A percentile compares a stretch with the other conserved stretches of the same genome.
phyloP scores from a whole-genome alignment of 768 basidiomycete genomes.

The Porphyrellus cyaneotinctus region DNA sequence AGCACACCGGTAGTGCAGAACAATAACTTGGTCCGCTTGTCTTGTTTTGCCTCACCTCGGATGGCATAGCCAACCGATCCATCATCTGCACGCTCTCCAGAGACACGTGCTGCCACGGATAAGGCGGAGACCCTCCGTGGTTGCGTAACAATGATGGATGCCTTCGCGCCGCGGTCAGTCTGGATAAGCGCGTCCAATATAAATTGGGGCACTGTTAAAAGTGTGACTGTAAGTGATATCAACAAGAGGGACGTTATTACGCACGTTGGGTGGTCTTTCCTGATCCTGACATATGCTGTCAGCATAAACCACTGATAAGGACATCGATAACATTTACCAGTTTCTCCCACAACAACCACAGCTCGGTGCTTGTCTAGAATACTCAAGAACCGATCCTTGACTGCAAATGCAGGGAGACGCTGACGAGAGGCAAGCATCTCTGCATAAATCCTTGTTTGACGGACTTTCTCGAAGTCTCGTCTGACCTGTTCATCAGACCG shows the following conservation, averaged over 20 bases:
- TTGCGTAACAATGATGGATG: slow-evolving; percentile 83
- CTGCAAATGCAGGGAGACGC: slow-evolving; percentile 73
- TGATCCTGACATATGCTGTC: slow-evolving; percentile 46
- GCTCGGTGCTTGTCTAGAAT: slow-evolving; percentile 57
- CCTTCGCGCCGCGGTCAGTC: slow-evolving; percentile 53
- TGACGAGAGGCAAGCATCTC: slow-evolving; percentile 53
- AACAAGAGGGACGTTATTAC: slow-evolving; percentile 9
- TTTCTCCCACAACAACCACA: slow-evolving; percentile 87
- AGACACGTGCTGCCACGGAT: slow-evolving; percentile 83
- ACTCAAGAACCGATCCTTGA: slow-evolving; percentile 58
- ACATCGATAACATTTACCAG: slow-evolving; percentile 45
- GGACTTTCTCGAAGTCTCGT: slow-evolving; percentile 47
- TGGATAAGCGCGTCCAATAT: slow-evolving; percentile 80
- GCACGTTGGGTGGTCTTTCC: slow-evolving; percentile 88
- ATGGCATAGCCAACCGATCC: slow-evolving; percentile 86
- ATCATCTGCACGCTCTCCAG: slow-evolving; percentile 71
- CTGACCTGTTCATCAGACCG: slow-evolving; percentile 49
- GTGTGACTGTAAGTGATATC: not conserved
- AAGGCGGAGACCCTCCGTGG: slow-evolving; percentile 87
- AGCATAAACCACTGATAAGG: not conserved
- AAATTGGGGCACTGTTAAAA: slow-evolving; percentile 72
- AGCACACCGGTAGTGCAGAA: slow-evolving; percentile 97
- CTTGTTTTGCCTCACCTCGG: slow-evolving; percentile 75
- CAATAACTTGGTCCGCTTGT: slow-evolving; percentile 64
- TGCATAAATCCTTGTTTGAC: slow-evolving; percentile 45